phyloP scores from a whole-genome alignment of 2,329 filamentous ascomycete species.

The Trichoderma sp. region DNA sequence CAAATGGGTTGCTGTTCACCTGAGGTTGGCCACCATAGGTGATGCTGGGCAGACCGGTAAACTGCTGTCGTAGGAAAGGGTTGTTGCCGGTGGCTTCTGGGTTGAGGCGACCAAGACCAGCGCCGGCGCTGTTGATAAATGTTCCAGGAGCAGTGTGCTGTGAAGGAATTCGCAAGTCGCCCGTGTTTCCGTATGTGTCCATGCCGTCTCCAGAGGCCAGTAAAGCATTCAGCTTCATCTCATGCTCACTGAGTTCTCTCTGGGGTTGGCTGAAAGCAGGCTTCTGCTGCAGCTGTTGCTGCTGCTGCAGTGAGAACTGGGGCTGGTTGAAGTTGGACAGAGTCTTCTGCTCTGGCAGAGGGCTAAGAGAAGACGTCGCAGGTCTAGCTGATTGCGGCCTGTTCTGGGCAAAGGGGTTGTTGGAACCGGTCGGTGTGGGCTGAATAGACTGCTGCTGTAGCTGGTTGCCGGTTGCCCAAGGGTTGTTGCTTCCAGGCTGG shows the following conservation, averaged over 20 bases:
- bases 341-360: slow-evolving; percentile 78
- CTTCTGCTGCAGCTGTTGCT: slow-evolving; percentile 37
- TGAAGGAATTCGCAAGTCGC: slow-evolving; percentile 88
- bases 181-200: slow-evolving; percentile 97
- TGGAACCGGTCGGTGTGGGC: slow-evolving; percentile 88
- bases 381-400: slow-evolving; percentile 55
- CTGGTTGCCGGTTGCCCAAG: slow-evolving; percentile 71
- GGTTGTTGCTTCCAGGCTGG: slow-evolving; percentile 87
- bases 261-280: slow-evolving; percentile 41
- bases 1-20: slow-evolving; percentile 57
- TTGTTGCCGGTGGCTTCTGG: slow-evolving; percentile 77
- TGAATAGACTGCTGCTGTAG: slow-evolving; percentile 59
- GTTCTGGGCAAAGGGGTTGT: slow-evolving; percentile 90
- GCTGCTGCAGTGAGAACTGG: slow-evolving; percentile 44
- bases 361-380: slow-evolving; percentile 68
- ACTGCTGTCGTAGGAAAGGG: slow-evolving; percentile 83
- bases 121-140: slow-evolving; percentile 92
- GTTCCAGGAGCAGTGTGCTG: slow-evolving; percentile 96
- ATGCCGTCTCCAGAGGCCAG: slow-evolving; percentile 86
- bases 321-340: slow-evolving; percentile 59
- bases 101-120: slow-evolving; percentile 69
- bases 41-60: slow-evolving; percentile 69
- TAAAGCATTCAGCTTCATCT: slow-evolving; percentile 79
- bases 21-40: slow-evolving; percentile 52
- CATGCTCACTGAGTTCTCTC: slow-evolving; percentile 60